Conservation (phyloP, 2,329 filamentous ascomycete species). For the Epichloe festucae region DNA sequence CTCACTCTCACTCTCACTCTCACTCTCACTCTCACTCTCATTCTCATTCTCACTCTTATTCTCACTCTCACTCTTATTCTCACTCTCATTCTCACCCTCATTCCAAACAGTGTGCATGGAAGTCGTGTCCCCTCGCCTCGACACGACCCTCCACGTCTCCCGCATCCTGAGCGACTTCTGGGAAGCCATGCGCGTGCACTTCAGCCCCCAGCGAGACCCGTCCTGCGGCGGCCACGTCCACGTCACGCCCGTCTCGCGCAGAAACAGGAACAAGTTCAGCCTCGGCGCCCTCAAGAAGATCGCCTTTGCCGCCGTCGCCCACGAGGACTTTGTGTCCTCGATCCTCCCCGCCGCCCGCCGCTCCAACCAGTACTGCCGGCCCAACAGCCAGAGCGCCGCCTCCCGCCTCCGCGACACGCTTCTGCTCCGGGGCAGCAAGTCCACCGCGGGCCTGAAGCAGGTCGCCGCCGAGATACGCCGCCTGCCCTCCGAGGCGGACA, state of each 20-base stretch:
- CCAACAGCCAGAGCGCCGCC: conserved; percentile 19
- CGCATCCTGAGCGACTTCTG: conserved; percentile 25
- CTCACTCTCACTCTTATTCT: background rate
- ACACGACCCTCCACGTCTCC: conserved; percentile 20
- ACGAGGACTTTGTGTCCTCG: conserved; percentile 22
- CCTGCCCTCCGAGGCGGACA: conserved; percentile 15
- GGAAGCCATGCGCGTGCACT: conserved; percentile 29
- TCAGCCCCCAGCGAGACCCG: conserved; percentile 21
- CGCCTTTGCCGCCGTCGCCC: conserved; percentile 22
- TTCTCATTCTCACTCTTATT: background rate
- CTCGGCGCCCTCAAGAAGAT: conserved; percentile 23
- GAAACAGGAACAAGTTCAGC: conserved; percentile 23
- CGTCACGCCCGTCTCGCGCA: conserved; percentile 21
- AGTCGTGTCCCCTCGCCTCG: conserved; percentile 25
- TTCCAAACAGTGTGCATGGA: conserved; percentile 25
- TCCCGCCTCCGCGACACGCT: conserved; percentile 17
- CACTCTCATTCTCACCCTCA: background rate
- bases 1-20: background rate
- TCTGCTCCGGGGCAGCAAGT: conserved; percentile 15
- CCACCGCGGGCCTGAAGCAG: conserved; percentile 11
- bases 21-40: background rate
- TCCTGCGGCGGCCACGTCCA: conserved; percentile 28
- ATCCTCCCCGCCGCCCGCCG: conserved; percentile 20
- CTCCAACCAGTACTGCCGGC: conserved; percentile 23
- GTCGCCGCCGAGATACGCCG: conserved; percentile 19